These are phyloP conservation scores for Corynascus novoguineensis DNA, from an alignment of 495 filamentous ascomycete species.

Conservation along the genomic window DNA sequence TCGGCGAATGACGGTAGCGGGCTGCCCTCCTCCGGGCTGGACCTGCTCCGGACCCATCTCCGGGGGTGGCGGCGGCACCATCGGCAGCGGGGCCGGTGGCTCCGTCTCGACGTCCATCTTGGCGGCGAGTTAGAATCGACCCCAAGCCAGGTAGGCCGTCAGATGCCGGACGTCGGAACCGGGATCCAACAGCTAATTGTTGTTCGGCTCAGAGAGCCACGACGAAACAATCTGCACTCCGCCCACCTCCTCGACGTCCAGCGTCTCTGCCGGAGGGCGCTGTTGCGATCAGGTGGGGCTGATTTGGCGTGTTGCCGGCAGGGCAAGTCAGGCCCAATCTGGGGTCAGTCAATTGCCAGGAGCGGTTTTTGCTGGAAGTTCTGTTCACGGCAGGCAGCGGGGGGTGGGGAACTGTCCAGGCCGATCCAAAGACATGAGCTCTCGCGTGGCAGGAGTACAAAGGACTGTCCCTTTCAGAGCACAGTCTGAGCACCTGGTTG, in stretches of 20 bases:
- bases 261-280: slow-evolving; percentile 21
- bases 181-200: background rate
- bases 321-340: slow-evolving; percentile 23
- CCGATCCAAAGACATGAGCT: background rate
- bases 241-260: background rate
- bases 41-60: background rate
- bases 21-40: slow-evolving; percentile 5
- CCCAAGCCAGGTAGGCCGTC: background rate
- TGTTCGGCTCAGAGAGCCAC: background rate
- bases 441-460: background rate
- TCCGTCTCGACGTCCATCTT: slow-evolving; percentile 27
- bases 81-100: slow-evolving; percentile 16
- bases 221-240: too few relatives aligned
- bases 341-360: slow-evolving; percentile 19
- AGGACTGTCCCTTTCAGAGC: background rate
- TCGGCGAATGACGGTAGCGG: slow-evolving; percentile 26
- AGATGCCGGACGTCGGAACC: background rate
- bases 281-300: slow-evolving; percentile 17
- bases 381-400: slow-evolving; percentile 9
- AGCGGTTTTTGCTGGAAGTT: background rate
- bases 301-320: slow-evolving; percentile 23
- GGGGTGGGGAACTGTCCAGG: slow-evolving; percentile 8
- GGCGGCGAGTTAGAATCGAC: too few relatives aligned
- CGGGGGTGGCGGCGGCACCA: slow-evolving; percentile 13
- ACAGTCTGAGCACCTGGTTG: background rate